Evolutionary conservation across 306 rosid species (phyloP).

Genomic region (Prunus campanulata): DNA sequence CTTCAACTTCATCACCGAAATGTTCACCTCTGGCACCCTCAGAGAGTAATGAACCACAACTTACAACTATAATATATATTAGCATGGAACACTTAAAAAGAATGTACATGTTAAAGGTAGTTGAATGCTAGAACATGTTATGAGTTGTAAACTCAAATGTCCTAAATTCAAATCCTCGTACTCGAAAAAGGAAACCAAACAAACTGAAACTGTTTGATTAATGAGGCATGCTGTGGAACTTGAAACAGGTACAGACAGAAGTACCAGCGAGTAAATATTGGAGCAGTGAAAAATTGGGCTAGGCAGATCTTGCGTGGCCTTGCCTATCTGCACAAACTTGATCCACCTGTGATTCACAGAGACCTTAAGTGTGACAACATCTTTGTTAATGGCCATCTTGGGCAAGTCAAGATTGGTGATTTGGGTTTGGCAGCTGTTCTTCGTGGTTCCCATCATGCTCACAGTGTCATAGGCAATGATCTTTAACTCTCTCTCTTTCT

Average conservation of each 20-base stretch:
- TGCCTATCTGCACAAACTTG: conserved; percentile 58
- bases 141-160: neutral
- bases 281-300: conserved; percentile 78
- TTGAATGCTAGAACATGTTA: neutral
- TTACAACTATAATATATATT: neutral
- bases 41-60: conserved; percentile 56
- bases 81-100: neutral
- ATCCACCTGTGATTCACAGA: conserved; percentile 88
- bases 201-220: too few relatives aligned
- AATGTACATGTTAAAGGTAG: neutral
- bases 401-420: conserved; percentile 87
- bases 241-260: conserved; percentile 58
- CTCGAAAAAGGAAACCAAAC: too few relatives aligned
- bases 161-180: neutral
- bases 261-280: conserved; percentile 46
- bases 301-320: conserved; percentile 71
- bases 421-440: conserved; percentile 87
- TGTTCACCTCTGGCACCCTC: conserved; percentile 92
- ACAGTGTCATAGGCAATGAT: conserved; percentile 73
- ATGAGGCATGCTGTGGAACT: neutral
- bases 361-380: conserved; percentile 90
- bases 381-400: conserved; percentile 86
- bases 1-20: conserved; percentile 91
- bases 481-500: neutral
- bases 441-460: conserved; percentile 62